phyloP scores from a whole-genome alignment of 139 green algal genomes.

The Ettlia oleoabundans region DNA sequence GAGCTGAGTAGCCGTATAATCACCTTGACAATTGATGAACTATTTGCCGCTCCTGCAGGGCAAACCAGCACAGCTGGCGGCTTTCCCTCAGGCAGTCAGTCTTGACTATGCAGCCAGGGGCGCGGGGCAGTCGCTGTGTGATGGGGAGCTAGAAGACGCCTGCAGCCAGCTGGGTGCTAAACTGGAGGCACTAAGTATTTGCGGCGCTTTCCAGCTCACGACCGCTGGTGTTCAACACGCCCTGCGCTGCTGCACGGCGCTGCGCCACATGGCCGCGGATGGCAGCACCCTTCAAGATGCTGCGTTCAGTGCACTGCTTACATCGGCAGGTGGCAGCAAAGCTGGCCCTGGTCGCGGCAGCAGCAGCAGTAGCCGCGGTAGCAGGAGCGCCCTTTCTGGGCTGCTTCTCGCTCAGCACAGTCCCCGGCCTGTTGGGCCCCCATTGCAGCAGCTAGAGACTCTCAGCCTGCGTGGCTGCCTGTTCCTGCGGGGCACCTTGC shows the following conservation, averaged over 20 bases:
- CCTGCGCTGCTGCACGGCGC: background rate
- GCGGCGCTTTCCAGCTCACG: conserved; percentile 10
- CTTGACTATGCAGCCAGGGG: background rate
- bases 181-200: background rate
- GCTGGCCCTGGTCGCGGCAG: background rate
- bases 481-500: conserved; percentile 18
- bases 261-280: background rate
- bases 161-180: background rate
- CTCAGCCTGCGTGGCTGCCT: conserved; percentile 30
- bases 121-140: background rate
- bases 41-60: no score
- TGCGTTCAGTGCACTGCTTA: background rate
- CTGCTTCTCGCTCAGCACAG: background rate
- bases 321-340: background rate
- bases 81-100: background rate
- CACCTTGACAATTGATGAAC: no score
- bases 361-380: background rate
- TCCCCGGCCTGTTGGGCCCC: background rate
- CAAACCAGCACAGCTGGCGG: background rate
- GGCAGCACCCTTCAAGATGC: conserved; percentile 7
- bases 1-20: no score
- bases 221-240: background rate
- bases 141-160: background rate
- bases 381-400: no score
- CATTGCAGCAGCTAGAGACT: conserved; percentile 5